A percentile compares a stretch with the other conserved stretches of the same genome.
phyloP scores from a whole-genome alignment of 1,139 yeast genomes.

The Pichia sp. region DNA sequence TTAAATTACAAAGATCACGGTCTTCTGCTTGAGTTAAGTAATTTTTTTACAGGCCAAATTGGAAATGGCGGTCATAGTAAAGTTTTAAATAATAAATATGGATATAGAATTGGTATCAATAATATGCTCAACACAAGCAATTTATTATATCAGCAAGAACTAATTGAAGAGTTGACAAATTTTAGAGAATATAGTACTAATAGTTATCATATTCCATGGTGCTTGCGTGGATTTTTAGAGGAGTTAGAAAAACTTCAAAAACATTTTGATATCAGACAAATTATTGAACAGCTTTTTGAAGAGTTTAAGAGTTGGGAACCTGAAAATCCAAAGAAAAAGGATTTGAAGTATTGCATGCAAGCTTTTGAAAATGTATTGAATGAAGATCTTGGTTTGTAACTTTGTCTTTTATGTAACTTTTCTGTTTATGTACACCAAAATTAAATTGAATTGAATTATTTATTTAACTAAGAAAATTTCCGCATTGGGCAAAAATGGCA shows the following conservation, averaged over 20 bases:
- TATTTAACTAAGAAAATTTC: not conserved
- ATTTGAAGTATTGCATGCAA: constrained; percentile 34
- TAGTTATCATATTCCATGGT: constrained; percentile 55
- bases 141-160: constrained; percentile 35
- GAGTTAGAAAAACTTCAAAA: constrained; percentile 42
- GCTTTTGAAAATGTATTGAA: constrained; percentile 19
- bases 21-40: constrained; percentile 45
- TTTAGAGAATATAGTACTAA: constrained; percentile 45
- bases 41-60: constrained; percentile 43
- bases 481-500: not conserved
- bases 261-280: constrained; percentile 33
- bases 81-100: constrained; percentile 45
- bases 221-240: constrained; percentile 48
- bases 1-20: constrained; percentile 47
- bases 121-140: constrained; percentile 48
- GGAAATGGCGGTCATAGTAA: constrained; percentile 49
- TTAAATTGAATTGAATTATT: not conserved
- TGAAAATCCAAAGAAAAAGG: constrained; percentile 34
- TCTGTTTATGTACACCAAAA: not conserved
- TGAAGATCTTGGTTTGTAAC: constrained; percentile 11
- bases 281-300: constrained; percentile 32
- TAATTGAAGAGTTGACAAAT: constrained; percentile 37
- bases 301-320: constrained; percentile 41
- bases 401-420: not conserved
- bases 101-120: constrained; percentile 44